Percentiles rank a stretch among this genome's conserved stretches.
phyloP scores from a whole-genome alignment of 257 asterid genomes.

The Nicotiana benthamiana region DNA sequence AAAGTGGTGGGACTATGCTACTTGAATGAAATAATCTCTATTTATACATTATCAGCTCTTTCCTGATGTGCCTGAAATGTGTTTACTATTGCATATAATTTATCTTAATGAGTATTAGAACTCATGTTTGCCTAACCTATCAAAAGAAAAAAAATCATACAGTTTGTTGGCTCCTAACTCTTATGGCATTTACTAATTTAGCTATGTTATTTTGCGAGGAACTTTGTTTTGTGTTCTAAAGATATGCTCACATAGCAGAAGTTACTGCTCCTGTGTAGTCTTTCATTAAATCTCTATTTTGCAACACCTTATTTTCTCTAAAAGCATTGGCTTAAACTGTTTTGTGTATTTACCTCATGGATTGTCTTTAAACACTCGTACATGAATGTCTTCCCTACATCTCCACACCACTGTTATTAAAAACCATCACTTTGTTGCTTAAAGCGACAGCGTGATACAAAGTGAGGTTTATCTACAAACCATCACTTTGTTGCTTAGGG shows the following conservation, averaged over 20 bases:
- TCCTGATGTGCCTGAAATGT: constrained; percentile 8
- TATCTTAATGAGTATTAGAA: not conserved
- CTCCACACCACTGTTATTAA: not conserved
- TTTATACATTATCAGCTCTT: not conserved
- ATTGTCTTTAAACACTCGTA: not conserved
- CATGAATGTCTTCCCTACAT: not conserved
- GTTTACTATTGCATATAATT: not conserved
- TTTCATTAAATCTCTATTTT: not conserved
- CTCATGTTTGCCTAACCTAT: not conserved
- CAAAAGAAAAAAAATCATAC: not conserved
- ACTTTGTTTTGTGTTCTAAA: not conserved
- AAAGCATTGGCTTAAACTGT: constrained; percentile 1
- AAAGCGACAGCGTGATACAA: not conserved
- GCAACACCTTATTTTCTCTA: not conserved
- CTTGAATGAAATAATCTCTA: not conserved
- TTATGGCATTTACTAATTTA: not conserved
- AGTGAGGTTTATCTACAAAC: not conserved
- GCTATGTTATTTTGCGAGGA: not conserved
- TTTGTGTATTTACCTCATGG: not conserved
- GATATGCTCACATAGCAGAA: not conserved
- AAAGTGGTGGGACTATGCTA: constrained; percentile 53
- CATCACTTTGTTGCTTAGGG: not conserved
- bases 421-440: not conserved
- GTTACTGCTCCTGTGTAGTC: not conserved
- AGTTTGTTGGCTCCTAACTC: not conserved